Percentiles rank a stretch among this genome's conserved stretches.
Evolutionary conservation across 2,329 filamentous ascomycete genomes (phyloP).

Genomic region (Fusarium beomiforme): DNA sequence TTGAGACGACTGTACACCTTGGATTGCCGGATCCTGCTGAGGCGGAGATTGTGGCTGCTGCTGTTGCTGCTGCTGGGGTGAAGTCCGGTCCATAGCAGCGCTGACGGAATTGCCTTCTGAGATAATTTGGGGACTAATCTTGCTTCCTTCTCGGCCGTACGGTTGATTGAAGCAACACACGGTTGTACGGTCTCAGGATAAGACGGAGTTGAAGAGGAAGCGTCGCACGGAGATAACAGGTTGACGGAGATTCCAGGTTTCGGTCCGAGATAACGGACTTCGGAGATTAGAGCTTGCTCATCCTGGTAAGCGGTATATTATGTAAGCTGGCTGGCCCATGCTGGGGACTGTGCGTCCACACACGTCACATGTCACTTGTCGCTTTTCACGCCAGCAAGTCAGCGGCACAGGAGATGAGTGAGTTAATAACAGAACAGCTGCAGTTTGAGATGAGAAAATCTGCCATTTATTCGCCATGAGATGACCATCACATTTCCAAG

Average conservation of each 20-base stretch:
- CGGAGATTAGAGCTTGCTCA: neutral
- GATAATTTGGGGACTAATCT: neutral
- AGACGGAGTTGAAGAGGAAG: neutral
- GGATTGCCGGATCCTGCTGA: neutral
- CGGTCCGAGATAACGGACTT: neutral
- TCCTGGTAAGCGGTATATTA: neutral
- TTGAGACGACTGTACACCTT: neutral
- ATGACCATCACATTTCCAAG: too few species aligned
- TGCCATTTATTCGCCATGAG: too few species aligned
- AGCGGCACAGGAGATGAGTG: too few species aligned
- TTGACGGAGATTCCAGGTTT: neutral
- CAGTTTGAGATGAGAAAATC: too few species aligned
- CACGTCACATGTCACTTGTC: too few species aligned
- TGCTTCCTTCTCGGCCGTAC: neutral
- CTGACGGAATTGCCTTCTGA: neutral
- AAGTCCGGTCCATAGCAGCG: neutral
- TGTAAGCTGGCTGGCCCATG: too few species aligned
- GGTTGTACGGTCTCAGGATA: neutral
- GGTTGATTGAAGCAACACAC: too few species aligned
- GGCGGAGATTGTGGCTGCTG: neutral
- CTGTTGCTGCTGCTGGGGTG: neutral
- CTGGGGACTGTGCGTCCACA: too few species aligned
- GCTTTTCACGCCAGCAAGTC: too few species aligned
- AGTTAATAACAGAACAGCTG: too few species aligned
- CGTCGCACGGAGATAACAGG: neutral